Evolutionary conservation across 495 filamentous ascomycete genomes (phyloP).

Genomic region (Poronia punctata): DNA sequence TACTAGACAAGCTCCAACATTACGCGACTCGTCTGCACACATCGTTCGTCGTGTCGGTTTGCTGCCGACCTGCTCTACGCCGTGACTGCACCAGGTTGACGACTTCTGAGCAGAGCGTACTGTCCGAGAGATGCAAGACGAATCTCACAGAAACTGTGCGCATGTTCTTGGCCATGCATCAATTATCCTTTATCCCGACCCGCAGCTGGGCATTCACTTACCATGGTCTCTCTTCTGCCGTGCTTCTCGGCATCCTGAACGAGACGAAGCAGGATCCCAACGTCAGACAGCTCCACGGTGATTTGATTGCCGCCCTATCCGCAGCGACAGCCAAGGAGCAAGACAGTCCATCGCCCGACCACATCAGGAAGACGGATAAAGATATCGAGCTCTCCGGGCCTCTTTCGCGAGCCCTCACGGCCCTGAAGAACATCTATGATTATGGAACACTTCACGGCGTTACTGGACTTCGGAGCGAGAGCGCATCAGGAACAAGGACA

Average conservation of each 20-base stretch:
- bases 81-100: slow-evolving; percentile 35
- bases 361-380: slow-evolving; percentile 39
- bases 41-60: slow-evolving; percentile 47
- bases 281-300: slow-evolving; percentile 48
- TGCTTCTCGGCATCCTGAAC: slow-evolving; percentile 57
- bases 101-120: slow-evolving; percentile 34
- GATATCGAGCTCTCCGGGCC: slow-evolving; percentile 52
- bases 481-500: slow-evolving; percentile 34
- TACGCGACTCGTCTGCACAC: slow-evolving; percentile 49
- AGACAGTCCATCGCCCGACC: slow-evolving; percentile 34
- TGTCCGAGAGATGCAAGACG: slow-evolving; percentile 51
- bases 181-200: slow-evolving; percentile 56
- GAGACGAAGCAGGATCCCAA: slow-evolving; percentile 52
- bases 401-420: slow-evolving; percentile 43
- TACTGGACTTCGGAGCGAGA: slow-evolving; percentile 34
- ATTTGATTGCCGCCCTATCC: slow-evolving; percentile 49
- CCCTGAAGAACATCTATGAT: slow-evolving; percentile 53
- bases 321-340: slow-evolving; percentile 48
- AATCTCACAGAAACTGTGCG: slow-evolving; percentile 60
- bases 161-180: slow-evolving; percentile 62
- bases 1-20: slow-evolving; percentile 46
- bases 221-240: slow-evolving; percentile 56
- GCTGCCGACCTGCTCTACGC: slow-evolving; percentile 47
- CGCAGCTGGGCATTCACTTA: slow-evolving; percentile 63
- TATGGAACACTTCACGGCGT: slow-evolving; percentile 40